Evolutionary conservation across 257 asterid genomes (phyloP).

Genomic region (Ilex asprella): DNA sequence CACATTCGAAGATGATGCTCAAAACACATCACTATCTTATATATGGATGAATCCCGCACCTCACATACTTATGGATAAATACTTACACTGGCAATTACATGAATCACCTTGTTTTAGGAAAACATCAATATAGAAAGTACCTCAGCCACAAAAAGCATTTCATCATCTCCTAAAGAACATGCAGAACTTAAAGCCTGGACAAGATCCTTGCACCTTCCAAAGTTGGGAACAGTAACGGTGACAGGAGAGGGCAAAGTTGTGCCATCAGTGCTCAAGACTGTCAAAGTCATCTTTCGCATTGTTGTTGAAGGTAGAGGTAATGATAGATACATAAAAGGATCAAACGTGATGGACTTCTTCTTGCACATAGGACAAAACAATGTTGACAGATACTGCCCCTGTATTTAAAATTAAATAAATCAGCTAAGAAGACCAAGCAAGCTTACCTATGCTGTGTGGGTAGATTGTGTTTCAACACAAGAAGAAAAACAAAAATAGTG

Average conservation of each 20-base stretch:
- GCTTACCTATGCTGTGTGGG: too few relatives aligned
- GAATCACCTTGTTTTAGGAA: too few relatives aligned
- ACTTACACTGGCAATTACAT: too few relatives aligned
- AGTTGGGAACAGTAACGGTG: slow-evolving; percentile 45
- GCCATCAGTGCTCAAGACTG: slow-evolving; percentile 43
- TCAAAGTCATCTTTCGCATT: slow-evolving; percentile 49
- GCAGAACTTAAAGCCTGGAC: slow-evolving; percentile 35
- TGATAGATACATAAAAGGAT: slow-evolving; percentile 66
- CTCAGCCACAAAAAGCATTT: slow-evolving; percentile 50
- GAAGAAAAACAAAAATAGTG: too few relatives aligned
- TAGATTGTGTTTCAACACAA: too few relatives aligned
- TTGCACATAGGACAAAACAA: slow-evolving; percentile 61
- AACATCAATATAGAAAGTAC: slow-evolving; percentile 18
- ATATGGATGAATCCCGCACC: too few relatives aligned
- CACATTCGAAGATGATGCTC: too few relatives aligned
- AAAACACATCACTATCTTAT: too few relatives aligned
- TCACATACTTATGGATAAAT: too few relatives aligned
- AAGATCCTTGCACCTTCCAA: slow-evolving; percentile 51
- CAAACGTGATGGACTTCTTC: slow-evolving; percentile 51
- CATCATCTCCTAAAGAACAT: slow-evolving; percentile 52
- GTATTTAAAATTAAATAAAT: slow-evolving; percentile 13
- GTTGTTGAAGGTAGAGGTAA: slow-evolving; percentile 57
- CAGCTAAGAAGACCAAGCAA: background rate
- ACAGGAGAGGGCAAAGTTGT: slow-evolving; percentile 36
- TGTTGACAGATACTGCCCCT: slow-evolving; percentile 76